phyloP scores from a whole-genome alignment of 2,329 filamentous ascomycete species.

The Alternaria ventricosa region DNA sequence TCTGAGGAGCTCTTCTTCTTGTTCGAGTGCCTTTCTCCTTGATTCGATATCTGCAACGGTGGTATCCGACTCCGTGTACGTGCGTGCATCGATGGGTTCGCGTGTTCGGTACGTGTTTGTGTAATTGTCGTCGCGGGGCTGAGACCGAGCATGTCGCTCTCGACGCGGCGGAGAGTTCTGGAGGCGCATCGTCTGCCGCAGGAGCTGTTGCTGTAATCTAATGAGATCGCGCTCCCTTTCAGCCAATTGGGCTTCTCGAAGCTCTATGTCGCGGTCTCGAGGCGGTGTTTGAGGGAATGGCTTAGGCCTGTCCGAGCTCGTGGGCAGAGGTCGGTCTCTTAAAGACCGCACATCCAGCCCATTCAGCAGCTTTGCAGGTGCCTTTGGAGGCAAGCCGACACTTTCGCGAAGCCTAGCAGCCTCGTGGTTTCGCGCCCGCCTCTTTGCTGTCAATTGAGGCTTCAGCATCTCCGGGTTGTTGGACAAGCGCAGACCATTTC shows the following conservation, averaged over 20 bases:
- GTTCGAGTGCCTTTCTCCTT: conserved; percentile 10
- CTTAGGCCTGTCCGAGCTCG: background rate
- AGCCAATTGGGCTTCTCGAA: conserved; percentile 12
- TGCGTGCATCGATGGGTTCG: background rate
- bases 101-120: background rate
- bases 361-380: background rate
- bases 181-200: background rate
- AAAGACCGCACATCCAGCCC: background rate
- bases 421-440: background rate
- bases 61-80: background rate
- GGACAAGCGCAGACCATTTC: conserved; percentile 18
- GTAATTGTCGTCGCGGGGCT: background rate
- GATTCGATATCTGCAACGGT: conserved; percentile 6
- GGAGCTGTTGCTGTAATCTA: conserved; percentile 10
- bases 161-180: background rate
- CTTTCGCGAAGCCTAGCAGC: background rate
- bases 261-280: conserved; percentile 1
- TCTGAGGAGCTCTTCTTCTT: conserved; percentile 11
- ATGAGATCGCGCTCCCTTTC: conserved; percentile 14
- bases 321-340: background rate
- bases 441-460: background rate
- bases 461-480: conserved; percentile 2
- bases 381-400: background rate
- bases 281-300: background rate
- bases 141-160: background rate